Base-by-base conservation (phyloP, 306 rosid species). In the Vigna hirtella region DNA sequence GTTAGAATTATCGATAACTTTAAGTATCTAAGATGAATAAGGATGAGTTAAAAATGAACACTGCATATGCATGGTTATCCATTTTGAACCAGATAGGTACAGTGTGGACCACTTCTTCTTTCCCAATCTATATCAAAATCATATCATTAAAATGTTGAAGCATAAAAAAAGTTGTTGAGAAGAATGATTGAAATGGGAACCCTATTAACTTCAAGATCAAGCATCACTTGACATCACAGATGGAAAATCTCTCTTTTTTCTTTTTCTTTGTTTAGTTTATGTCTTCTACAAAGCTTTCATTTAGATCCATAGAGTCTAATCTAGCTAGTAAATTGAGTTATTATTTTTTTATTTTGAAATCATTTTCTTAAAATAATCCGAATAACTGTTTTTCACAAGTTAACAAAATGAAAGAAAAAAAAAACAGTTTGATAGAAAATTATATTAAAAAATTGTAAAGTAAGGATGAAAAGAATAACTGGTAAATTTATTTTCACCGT, bases 151-250 rank as follows among this genome's bases (percentile, higher is more conserved):
- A 72, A 12, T 42, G 66, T 8, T 38, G 66, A 22, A 20, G 16
- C 51, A 72, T 72, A 8, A 20, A 9, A 55, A 50, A 10, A 14
- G 15, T 47, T 28, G 26, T 51, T n/a, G 30, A 16, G 34, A 50
- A 32, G 4, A 71, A 71, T 52, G 18, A 71, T 52, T 52, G 28
- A 16, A 17, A 9, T 40, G 9, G n/a, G 17, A 56, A 38, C 53
- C 52, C 77, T 38, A 72, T 18, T 56, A 53, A 38, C 38, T 72
- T 72, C 42, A 55, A 72, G 42, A n/a, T 55, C 40, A 55, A 55
- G 66, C 66, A 36, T 3, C 5, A 9, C 6, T 40, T 7, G 9
- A 55, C 11, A 22, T 10, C 66, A 38, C 16, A 13, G 14, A 40
- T 17, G 6, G 30, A 38, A 40, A 65, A 7, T 13, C 2, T 14